Evolutionary conservation across 441 rosid species (phyloP).

Genomic region (Geranium incanum): DNA sequence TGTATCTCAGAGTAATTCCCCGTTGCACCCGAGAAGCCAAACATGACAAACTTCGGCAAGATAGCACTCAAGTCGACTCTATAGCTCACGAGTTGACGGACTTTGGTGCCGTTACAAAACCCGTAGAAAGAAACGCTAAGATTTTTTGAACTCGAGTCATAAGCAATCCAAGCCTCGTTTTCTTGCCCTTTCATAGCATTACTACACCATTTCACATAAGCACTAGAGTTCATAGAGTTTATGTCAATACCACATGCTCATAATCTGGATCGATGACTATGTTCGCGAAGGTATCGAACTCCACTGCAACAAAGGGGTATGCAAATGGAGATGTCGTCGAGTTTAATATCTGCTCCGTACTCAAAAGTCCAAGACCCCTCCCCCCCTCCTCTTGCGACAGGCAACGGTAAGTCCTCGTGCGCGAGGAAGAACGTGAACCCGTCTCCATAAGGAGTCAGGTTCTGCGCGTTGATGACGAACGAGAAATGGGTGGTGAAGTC

Average conservation of each 20-base stretch:
- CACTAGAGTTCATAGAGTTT: neutral
- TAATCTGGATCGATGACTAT: slow-evolving; percentile 1
- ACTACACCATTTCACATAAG: neutral
- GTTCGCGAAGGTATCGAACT: slow-evolving; percentile 28
- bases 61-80: neutral
- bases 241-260: neutral
- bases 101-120: neutral
- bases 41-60: slow-evolving; percentile 30
- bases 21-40: slow-evolving; percentile 28
- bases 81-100: too few relatives aligned
- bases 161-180: neutral
- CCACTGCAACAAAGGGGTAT: slow-evolving; percentile 31
- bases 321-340: neutral
- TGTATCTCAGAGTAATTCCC: neutral
- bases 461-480: slow-evolving; percentile 20
- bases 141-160: slow-evolving; percentile 21
- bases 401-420: slow-evolving; percentile 8
- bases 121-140: slow-evolving; percentile 17
- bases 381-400: neutral
- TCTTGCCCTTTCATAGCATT: neutral
- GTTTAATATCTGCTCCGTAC: neutral
- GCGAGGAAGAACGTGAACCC: slow-evolving; percentile 35
- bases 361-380: slow-evolving; percentile 25
- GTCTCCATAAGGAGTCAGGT: neutral
- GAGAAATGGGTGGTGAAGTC: slow-evolving; percentile 32